Evolutionary conservation across 176 grass and related monocot species (phyloP).

Genomic region (Saccharum spontaneum): DNA sequence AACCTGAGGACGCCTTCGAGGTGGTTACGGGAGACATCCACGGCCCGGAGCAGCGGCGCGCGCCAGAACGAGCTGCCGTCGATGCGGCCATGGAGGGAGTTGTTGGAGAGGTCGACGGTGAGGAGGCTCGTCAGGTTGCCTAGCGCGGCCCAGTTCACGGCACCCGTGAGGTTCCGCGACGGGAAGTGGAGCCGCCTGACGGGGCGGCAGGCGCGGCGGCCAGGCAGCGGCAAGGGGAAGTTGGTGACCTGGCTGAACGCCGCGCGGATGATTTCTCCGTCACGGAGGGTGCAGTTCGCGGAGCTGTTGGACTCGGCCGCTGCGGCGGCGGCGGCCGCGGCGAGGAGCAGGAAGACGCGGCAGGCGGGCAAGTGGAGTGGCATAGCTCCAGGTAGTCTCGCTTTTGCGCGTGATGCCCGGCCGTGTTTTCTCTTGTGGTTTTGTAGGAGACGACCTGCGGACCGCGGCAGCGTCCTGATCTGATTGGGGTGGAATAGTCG

Average conservation of each 20-base stretch:
- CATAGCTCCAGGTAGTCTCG: not conserved
- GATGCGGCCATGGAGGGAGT: slow-evolving; percentile 59
- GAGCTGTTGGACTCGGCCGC: not conserved
- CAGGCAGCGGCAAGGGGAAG: slow-evolving; percentile 17
- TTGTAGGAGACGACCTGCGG: not conserved
- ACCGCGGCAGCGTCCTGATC: not conserved
- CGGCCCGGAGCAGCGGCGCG: slow-evolving; percentile 41
- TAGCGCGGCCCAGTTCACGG: slow-evolving; percentile 49
- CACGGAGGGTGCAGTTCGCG: slow-evolving; percentile 28
- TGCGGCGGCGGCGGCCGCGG: not conserved
- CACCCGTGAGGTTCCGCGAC: slow-evolving; percentile 50
- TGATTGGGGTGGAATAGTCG: not conserved
- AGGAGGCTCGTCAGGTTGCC: slow-evolving; percentile 51
- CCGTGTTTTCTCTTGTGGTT: not conserved
- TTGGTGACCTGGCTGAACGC: slow-evolving; percentile 58
- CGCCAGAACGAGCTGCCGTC: slow-evolving; percentile 46
- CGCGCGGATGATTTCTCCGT: slow-evolving; percentile 35
- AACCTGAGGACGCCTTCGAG: slow-evolving; percentile 56
- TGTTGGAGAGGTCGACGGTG: slow-evolving; percentile 62
- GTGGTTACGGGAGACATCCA: slow-evolving; percentile 57
- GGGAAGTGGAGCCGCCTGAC: slow-evolving; percentile 38
- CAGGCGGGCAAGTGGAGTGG: not conserved
- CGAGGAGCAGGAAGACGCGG: slow-evolving; percentile 7
- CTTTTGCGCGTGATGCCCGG: not conserved
- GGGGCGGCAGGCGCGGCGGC: slow-evolving; percentile 8